Percentiles rank a stretch among this genome's conserved stretches.
Conservation (phyloP, 2,329 filamentous ascomycete genomes). For the Thelonectria olida region DNA sequence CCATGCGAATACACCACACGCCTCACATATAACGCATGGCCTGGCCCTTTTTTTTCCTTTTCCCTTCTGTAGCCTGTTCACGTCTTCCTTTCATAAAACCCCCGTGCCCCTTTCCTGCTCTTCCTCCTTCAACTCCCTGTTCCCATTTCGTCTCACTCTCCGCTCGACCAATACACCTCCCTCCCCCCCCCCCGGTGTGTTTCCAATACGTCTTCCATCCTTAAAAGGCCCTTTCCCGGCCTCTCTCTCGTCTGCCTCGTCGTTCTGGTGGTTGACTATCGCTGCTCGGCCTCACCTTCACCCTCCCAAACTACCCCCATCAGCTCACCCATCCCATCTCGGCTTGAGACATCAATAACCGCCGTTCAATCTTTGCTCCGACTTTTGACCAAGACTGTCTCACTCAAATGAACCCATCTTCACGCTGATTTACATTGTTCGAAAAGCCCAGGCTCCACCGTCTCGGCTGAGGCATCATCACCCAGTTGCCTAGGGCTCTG, state of each 20-base stretch:
- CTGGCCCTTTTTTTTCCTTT: constrained; percentile 6
- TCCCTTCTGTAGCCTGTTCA: constrained; percentile 7
- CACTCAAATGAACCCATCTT: constrained; percentile 17
- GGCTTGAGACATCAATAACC: constrained; percentile 8
- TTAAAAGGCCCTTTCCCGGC: constrained; percentile 18
- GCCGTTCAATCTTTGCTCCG: constrained; percentile 7
- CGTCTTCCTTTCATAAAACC: constrained; percentile 2
- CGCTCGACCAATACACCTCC: not conserved
- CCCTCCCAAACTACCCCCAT: constrained; percentile 7
- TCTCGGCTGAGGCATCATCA: constrained; percentile 27
- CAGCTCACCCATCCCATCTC: constrained; percentile 10
- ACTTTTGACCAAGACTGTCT: constrained; percentile 14
- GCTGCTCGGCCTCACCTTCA: not conserved
- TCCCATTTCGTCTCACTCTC: not conserved
- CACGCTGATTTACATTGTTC: constrained; percentile 24
- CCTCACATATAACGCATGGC: constrained; percentile 21
- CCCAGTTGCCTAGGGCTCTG: constrained; percentile 31
- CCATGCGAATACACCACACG: not conserved
- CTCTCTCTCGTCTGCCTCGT: constrained; percentile 12
- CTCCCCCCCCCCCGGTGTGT: not conserved
- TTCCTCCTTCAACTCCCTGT: not conserved
- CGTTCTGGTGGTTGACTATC: not conserved
- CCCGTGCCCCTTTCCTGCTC: not conserved
- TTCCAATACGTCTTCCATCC: not conserved
- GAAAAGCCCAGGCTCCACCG: constrained; percentile 12